Evolutionary conservation across 768 basidiomycete genomes (phyloP), one percentile per base, ranked within the genome.

Genomic region (Vararia minispora): DNA sequence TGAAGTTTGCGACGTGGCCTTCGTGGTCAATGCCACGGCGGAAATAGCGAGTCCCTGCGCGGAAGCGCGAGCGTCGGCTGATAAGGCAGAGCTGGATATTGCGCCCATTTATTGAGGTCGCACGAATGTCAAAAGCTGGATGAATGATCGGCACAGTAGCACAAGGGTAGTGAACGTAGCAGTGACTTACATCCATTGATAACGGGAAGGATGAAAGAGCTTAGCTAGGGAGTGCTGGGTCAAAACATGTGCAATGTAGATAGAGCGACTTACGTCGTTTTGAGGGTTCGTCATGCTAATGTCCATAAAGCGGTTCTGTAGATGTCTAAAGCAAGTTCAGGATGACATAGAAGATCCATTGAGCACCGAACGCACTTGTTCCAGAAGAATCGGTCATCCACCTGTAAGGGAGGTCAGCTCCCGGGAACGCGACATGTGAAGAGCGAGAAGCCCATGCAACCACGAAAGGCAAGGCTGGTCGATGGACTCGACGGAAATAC

Each of bases 361-460:
- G 18, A 18, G 34, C 4, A 18, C 35, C 13, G 5, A 10, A 54
- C 59, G 33, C 41, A 84, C 74, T 76, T 85, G 60, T 99, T 99
- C 94, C 94, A 99, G 61, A 98, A 98, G 63, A 99, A 99, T 45
- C 92, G 72, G 53, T 95, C 90, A 47, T 99, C 95, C 27, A 80
- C 82, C 81, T 92, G 50, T n/a, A 12, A 43, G 41, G 20, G 33
- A 24, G 20, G 22, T 21, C 28, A 25, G 6, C 14, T n/a, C n/a
- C n/a, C n/a, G n/a, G n/a, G n/a, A n/a, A n/a, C n/a, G n/a, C n/a
- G n/a, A n/a, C n/a, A n/a, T n/a, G n/a, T n/a, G n/a, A n/a, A n/a
- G n/a, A n/a, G n/a, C n/a, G n/a, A n/a, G n/a, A n/a, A n/a, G n/a
- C n/a, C n/a, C n/a, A n/a, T n/a, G n/a, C n/a, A n/a, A n/a, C n/a